Percentiles rank a stretch among this genome's conserved stretches.
phyloP scores from a whole-genome alignment of 495 filamentous ascomycete genomes.

The Aspergillus sclerotioniger region DNA sequence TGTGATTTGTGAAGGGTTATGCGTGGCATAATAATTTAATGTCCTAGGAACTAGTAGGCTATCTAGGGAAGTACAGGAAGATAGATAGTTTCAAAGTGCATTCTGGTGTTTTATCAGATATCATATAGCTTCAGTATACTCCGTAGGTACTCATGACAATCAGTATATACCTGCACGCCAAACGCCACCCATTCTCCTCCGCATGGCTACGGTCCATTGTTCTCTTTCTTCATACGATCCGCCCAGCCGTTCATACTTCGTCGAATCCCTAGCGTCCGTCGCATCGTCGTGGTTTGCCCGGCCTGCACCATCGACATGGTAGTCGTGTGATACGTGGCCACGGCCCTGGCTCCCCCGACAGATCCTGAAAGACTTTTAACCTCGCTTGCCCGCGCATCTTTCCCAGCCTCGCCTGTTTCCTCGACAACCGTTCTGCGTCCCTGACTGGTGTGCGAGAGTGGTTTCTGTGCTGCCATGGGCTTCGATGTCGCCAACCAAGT shows the following conservation, averaged over 20 bases:
- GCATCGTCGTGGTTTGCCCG: constrained; percentile 26
- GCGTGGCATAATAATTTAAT: too few species aligned
- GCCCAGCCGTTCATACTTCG: constrained; percentile 59
- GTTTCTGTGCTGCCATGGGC: constrained; percentile 21
- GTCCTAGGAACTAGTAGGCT: too few species aligned
- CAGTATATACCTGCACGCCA: not conserved
- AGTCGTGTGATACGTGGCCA: constrained; percentile 52
- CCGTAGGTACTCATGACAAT: not conserved
- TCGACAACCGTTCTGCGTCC: constrained; percentile 4
- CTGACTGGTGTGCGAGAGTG: constrained; percentile 14
- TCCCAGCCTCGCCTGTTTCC: constrained; percentile 9
- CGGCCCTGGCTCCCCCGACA: constrained; percentile 30
- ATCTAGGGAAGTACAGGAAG: too few species aligned
- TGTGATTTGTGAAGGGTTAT: too few species aligned
- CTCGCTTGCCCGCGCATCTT: constrained; percentile 19
- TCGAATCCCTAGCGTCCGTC: constrained; percentile 57
- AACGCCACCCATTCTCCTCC: not conserved
- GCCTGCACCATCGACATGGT: constrained; percentile 45
- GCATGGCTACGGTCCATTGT: constrained; percentile 4
- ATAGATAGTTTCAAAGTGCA: too few species aligned
- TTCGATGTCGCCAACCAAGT: constrained; percentile 39
- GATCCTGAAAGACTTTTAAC: constrained; percentile 25
- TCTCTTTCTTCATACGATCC: constrained; percentile 44
- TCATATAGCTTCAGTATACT: not conserved
- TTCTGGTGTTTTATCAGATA: too few species aligned